Evolutionary conservation across 192 early-diverging fungal species (phyloP).

Genomic region (Mortierella antarctica): DNA sequence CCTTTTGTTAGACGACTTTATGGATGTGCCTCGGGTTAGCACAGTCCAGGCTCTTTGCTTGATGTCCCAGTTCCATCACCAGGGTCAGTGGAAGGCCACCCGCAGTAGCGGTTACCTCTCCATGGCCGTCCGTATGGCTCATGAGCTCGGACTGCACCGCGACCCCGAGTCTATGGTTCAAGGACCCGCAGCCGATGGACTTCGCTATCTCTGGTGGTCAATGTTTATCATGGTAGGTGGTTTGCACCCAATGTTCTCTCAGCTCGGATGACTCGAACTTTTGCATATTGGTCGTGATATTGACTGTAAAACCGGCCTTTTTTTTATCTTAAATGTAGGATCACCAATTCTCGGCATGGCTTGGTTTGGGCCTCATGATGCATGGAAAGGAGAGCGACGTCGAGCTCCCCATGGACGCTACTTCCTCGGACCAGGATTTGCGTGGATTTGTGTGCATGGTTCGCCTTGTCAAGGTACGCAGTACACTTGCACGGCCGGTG

Average conservation of each 20-base stretch:
- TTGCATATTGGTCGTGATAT: background rate
- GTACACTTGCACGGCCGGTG: background rate
- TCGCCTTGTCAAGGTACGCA: constrained; percentile 47
- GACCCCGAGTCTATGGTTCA: constrained; percentile 42
- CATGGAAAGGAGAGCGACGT: constrained; percentile 51
- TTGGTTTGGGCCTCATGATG: constrained; percentile 47
- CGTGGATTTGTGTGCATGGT: constrained; percentile 49
- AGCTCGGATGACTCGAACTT: background rate
- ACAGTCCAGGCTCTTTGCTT: constrained; percentile 56
- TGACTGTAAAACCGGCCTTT: background rate
- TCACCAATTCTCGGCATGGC: constrained; percentile 52
- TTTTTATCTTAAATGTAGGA: constrained; percentile 19
- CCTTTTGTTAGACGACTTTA: constrained; percentile 52
- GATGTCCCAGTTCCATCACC: constrained; percentile 52
- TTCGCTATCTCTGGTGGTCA: constrained; percentile 53
- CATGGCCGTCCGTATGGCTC: constrained; percentile 58
- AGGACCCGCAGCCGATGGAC: constrained; percentile 39
- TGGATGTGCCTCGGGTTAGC: constrained; percentile 55
- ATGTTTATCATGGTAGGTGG: constrained; percentile 49
- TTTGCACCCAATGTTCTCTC: background rate
- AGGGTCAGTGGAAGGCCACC: constrained; percentile 55
- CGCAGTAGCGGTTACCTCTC: constrained; percentile 52
- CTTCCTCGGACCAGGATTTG: constrained; percentile 30
- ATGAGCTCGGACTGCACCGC: constrained; percentile 52
- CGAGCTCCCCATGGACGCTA: constrained; percentile 38